phyloP scores from a whole-genome alignment of 208 protist species.

The Balamuthia mandrillaris region DNA sequence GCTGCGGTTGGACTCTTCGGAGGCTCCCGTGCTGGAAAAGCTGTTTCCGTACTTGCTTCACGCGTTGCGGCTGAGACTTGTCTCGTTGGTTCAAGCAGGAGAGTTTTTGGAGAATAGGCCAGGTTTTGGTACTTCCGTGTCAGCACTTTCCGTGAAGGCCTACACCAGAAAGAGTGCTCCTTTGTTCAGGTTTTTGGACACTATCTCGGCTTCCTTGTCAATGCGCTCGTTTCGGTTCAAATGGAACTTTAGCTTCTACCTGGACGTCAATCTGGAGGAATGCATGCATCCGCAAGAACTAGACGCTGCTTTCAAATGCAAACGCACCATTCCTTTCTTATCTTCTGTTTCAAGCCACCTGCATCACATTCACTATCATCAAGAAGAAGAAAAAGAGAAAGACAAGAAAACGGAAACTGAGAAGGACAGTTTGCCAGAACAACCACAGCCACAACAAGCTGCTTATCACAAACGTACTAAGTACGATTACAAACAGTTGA shows the following conservation, averaged over 20 bases:
- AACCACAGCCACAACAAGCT: background rate
- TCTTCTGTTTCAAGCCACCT: no score
- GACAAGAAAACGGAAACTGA: no score
- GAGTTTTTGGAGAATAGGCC: no score
- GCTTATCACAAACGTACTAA: background rate
- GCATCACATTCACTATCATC: background rate
- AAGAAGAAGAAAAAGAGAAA: no score
- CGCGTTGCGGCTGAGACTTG: background rate
- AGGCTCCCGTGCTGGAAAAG: background rate
- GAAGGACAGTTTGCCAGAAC: background rate
- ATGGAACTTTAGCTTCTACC: background rate
- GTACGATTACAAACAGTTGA: background rate
- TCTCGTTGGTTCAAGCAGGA: no score
- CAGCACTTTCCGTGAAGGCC: no score
- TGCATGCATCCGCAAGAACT: no score
- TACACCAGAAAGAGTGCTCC: no score
- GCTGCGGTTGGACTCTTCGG: background rate
- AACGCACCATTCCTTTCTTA: no score
- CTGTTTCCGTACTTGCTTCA: background rate
- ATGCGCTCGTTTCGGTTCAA: background rate
- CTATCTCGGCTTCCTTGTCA: background rate
- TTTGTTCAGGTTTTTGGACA: no score
- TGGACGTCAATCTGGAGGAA: background rate
- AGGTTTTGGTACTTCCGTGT: no score
- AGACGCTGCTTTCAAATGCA: no score